Base-by-base conservation (phyloP, 305 asterid genomes). In the Fraxinus paxiana region DNA sequence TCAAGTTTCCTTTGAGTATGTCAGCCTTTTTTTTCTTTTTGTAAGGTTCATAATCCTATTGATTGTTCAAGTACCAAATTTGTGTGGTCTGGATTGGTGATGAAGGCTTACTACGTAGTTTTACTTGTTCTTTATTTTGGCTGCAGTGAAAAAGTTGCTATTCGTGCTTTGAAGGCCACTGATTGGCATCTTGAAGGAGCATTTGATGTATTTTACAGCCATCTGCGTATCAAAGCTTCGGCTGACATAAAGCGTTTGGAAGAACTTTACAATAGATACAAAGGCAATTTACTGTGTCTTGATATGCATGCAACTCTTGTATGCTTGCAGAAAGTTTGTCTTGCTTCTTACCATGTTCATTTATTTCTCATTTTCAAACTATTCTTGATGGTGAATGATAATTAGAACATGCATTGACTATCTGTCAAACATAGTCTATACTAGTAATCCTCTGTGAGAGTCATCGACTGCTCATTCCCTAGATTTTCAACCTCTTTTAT, bases 161-260 rank as follows among this genome's bases (percentile, higher is more conserved):
- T 82, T 81, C 87, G 82, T 69, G 81, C 87, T 77, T 59, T 88
- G 76, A 85, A 86, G 82, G 67, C 82, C 43, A 77, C 88, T 73
- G 89, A 84, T 31, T 89, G 91, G 91, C 84, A 86, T 79, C 89
- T 89, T 75, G 90, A 89, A 77, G 91, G 87, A 77, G 92, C 92
- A 51, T 88, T 88, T 33, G 87, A 89, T 24, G 72, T 76, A 26
- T 88, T 88, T 80, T 88, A 86, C 82, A 84, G 86, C 83, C 89
- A 89, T 79, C 84, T 88, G n/a, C 91, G 81, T 35, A 17, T 81
- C 65, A 87, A 85, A 79, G 78, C 89, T 17, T 77, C 72, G 67
- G 87, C 88, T 41, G 88, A 87, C 77, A 63, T 87, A 46, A 88
- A 87, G 84, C 87, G 77, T 34, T 70, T 86, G 82, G 91, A 85